A percentile compares a stretch with the other conserved stretches of the same genome.
Evolutionary conservation across 1,139 yeast species (phyloP).

Genomic region (Yamadazyma membranifaciens): DNA sequence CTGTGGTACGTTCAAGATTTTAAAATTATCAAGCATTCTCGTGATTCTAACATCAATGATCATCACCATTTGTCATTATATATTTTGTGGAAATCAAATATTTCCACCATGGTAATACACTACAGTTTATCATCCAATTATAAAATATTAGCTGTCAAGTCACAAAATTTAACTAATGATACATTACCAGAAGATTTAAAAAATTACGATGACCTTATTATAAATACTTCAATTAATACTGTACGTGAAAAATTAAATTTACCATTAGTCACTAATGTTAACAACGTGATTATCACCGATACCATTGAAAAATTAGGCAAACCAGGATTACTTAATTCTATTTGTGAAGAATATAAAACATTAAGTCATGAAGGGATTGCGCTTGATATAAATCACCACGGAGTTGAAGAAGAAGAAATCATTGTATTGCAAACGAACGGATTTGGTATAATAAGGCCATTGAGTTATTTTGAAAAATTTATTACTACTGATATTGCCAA

Average conservation of each 20-base stretch:
- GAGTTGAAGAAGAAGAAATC: constrained; percentile 7
- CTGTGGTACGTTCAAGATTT: constrained; percentile 53
- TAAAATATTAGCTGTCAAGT: constrained; percentile 9
- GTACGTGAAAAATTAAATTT: constrained; percentile 26
- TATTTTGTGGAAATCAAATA: constrained; percentile 65
- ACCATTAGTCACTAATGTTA: constrained; percentile 1
- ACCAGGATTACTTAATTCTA: constrained; percentile 59
- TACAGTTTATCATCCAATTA: constrained; percentile 22
- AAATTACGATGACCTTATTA: constrained; percentile 29
- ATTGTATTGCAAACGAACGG: constrained; percentile 34
- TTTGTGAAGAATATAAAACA: constrained; percentile 66
- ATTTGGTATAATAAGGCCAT: constrained; percentile 29
- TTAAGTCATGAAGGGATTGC: constrained; percentile 52
- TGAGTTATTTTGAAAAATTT: constrained; percentile 33
- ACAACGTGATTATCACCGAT: constrained; percentile 19
- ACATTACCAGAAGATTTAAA: constrained; percentile 22
- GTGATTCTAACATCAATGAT: neutral
- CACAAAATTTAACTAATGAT: neutral
- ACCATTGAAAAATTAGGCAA: constrained; percentile 19
- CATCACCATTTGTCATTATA: constrained; percentile 15
- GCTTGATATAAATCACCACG: constrained; percentile 9
- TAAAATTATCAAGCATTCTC: constrained; percentile 24
- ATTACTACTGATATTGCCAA: constrained; percentile 13
- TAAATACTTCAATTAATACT: constrained; percentile 40
- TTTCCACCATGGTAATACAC: constrained; percentile 42